Conservation (phyloP, 495 filamentous ascomycete genomes). For the Trichoderma gamsii region DNA sequence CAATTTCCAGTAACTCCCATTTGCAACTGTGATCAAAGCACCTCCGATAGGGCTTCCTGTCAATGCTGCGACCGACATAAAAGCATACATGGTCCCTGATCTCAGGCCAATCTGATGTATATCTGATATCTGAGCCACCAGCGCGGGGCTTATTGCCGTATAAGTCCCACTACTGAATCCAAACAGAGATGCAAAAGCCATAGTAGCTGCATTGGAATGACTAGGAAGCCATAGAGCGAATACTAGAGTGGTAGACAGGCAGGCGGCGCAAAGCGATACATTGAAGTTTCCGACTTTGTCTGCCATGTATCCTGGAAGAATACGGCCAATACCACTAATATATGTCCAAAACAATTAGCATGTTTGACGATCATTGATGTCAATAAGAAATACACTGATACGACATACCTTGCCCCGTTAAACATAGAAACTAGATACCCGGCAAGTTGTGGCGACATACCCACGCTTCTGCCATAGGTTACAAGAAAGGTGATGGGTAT, state of each 20-base stretch:
- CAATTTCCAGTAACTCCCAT: background rate
- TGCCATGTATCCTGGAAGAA: constrained; percentile 63
- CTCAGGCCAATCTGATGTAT: background rate
- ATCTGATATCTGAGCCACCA: background rate
- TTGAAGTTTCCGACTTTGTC: constrained; percentile 73
- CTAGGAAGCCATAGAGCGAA: constrained; percentile 64
- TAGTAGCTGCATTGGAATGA: constrained; percentile 51
- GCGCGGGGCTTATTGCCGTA: background rate
- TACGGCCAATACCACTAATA: constrained; percentile 63
- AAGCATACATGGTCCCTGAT: background rate
- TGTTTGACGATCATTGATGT: background rate
- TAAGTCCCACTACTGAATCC: constrained; percentile 43
- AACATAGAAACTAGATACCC: constrained; percentile 66
- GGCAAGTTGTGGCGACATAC: constrained; percentile 53
- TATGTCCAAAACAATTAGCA: background rate
- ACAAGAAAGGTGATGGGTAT: constrained; percentile 69
- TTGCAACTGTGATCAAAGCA: background rate
- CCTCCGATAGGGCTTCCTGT: background rate
- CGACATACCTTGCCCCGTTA: constrained; percentile 43
- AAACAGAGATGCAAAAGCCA: constrained; percentile 61
- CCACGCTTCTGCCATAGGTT: constrained; percentile 47
- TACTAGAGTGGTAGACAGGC: constrained; percentile 55
- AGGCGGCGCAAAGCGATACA: constrained; percentile 57
- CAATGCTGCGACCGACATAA: background rate
- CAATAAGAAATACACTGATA: background rate